Percentiles rank a stretch among this genome's conserved stretches.
Conservation (phyloP, 257 asterid genomes). For the Solanum clarkiae region DNA sequence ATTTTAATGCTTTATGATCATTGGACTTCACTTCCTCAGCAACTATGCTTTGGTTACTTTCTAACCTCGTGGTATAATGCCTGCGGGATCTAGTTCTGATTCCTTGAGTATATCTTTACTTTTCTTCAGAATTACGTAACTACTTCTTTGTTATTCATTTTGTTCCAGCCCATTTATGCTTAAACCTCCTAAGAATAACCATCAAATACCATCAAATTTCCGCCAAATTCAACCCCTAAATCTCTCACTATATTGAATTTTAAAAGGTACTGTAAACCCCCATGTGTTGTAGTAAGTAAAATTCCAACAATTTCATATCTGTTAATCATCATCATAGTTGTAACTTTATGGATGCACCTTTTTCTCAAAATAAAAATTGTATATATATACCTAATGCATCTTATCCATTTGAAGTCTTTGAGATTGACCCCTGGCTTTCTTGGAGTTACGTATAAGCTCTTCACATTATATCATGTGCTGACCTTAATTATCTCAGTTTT, state of each 20-base stretch:
- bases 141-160: background rate
- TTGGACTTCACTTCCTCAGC: background rate
- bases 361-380: no score
- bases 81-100: background rate
- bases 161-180: background rate
- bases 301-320: background rate
- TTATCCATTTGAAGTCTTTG: no score
- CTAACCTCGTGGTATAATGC: background rate
- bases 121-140: background rate
- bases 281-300: background rate
- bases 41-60: background rate
- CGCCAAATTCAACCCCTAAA: background rate
- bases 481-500: background rate
- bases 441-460: background rate
- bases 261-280: background rate
- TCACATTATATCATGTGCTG: background rate
- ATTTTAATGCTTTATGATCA: background rate
- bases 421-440: no score
- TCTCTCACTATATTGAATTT: background rate
- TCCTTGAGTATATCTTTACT: background rate
- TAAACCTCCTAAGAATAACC: background rate
- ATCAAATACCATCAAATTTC: background rate
- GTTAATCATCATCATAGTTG: no score
- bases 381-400: no score
- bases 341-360: no score